These are phyloP conservation scores for Pleurotus platypus DNA, from an alignment of 768 basidiomycete genomes.

Conservation along the genomic window DNA sequence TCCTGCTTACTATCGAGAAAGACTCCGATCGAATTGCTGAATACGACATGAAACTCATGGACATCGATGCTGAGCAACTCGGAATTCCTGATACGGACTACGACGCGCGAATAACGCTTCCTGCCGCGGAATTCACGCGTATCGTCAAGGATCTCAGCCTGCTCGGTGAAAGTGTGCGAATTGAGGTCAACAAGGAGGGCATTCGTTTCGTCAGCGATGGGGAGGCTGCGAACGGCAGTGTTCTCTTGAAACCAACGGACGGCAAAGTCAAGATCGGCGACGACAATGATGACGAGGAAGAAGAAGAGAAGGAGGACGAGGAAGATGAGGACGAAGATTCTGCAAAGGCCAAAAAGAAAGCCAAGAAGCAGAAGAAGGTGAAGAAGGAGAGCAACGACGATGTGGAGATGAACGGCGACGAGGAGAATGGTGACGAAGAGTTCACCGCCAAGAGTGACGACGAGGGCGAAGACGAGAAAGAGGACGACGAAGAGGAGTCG, in stretches of 20 bases:
- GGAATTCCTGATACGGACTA: conserved; percentile 98
- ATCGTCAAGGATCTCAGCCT: conserved; percentile 90
- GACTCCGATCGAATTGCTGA: conserved; percentile 92
- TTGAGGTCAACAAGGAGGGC: conserved; percentile 95
- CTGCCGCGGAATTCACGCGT: conserved; percentile 81
- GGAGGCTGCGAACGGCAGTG: conserved; percentile 88
- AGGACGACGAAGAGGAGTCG: conserved; percentile 52
- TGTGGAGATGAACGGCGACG: conserved; percentile 39
- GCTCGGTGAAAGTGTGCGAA: conserved; percentile 91
- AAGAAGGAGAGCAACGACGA: conserved; percentile 41
- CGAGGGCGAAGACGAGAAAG: conserved; percentile 47
- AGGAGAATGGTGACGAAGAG: conserved; percentile 39
- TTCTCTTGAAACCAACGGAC: conserved; percentile 77
- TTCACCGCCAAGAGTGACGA: conserved; percentile 22
- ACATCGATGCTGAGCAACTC: conserved; percentile 93
- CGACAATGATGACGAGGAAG: conserved; percentile 33
- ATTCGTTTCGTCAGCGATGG: conserved; percentile 91
- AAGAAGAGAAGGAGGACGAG: conserved; percentile 32
- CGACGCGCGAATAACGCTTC: conserved; percentile 88
- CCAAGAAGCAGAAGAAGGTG: conserved; percentile 41
- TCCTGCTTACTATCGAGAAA: conserved; percentile 23
- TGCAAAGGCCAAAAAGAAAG: conserved; percentile 41
- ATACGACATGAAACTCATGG: conserved; percentile 99
- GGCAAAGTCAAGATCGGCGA: conserved; percentile 38
- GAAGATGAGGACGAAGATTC: conserved; percentile 31